Percentiles rank a stretch among this genome's conserved stretches.
These are phyloP conservation scores for Xerocomellus dryophilus DNA, from an alignment of 768 basidiomycete genomes.

Conservation along the genomic window DNA sequence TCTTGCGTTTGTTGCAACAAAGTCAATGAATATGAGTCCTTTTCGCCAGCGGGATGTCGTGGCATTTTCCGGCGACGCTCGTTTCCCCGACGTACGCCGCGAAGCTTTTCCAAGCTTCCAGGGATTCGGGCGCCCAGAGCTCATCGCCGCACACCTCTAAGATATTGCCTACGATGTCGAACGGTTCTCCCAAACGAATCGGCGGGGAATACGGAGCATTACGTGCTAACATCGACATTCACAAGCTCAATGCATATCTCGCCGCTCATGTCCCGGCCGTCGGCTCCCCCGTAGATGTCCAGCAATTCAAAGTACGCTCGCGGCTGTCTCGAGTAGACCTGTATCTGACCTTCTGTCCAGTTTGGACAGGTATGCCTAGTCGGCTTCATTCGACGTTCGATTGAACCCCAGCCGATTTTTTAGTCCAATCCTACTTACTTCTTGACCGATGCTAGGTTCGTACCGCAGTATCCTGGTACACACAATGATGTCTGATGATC, in stretches of 20 bases:
- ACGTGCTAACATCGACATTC: conserved; percentile 65
- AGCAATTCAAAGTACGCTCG: conserved; percentile 84
- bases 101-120: no score
- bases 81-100: neutral
- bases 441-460: conserved; percentile 71
- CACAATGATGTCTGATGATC: conserved; percentile 1
- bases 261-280: conserved; percentile 51
- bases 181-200: conserved; percentile 40
- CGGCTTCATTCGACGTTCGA: neutral
- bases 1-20: neutral
- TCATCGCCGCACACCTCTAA: neutral
- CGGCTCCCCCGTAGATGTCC: conserved; percentile 65
- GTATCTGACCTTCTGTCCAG: conserved; percentile 38
- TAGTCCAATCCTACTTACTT: conserved; percentile 98
- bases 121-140: no score
- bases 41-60: neutral
- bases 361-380: conserved; percentile 73
- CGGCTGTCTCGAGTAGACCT: neutral
- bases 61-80: neutral
- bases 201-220: conserved; percentile 77
- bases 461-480: conserved; percentile 4
- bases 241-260: conserved; percentile 66
- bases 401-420: neutral
- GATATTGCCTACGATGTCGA: conserved; percentile 18
- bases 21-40: neutral